phyloP scores from a whole-genome alignment of 164 flowering plant species.

The Paratinospora sagittata region DNA sequence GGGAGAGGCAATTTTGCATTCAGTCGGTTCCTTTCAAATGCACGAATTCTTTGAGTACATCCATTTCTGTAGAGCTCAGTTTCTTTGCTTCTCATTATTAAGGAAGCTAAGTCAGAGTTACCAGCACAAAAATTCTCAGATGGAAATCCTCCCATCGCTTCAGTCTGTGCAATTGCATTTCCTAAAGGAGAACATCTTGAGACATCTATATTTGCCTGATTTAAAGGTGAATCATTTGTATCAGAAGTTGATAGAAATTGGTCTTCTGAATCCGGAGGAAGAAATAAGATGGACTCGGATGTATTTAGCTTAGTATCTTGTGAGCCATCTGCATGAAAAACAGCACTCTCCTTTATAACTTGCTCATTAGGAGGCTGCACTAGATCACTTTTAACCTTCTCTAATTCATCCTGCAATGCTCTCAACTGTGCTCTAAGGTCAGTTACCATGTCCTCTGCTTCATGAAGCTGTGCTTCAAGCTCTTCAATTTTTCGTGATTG shows the following conservation, averaged over 20 bases:
- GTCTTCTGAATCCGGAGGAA: constrained; percentile 16
- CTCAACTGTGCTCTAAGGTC: constrained; percentile 66
- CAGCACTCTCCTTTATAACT: constrained; percentile 8
- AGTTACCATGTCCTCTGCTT: constrained; percentile 69
- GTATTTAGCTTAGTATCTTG: constrained; percentile 19
- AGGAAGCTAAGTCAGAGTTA: constrained; percentile 51
- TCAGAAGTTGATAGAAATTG: constrained; percentile 19
- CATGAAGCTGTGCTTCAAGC: constrained; percentile 83
- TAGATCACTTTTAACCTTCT: constrained; percentile 25
- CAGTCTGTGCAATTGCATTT: constrained; percentile 9
- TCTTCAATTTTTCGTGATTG: constrained; percentile 66
- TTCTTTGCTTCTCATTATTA: constrained; percentile 56
- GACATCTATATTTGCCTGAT: constrained; percentile 18
- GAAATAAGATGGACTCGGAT: constrained; percentile 16
- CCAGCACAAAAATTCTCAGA: constrained; percentile 20
- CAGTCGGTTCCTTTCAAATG: constrained; percentile 43
- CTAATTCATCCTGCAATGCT: constrained; percentile 47
- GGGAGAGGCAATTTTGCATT: constrained; percentile 34
- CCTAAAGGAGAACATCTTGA: constrained; percentile 12
- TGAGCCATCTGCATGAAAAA: constrained; percentile 14
- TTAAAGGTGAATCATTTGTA: constrained; percentile 13
- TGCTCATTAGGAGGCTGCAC: constrained; percentile 19
- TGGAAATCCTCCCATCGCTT: constrained; percentile 14
- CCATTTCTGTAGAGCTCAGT: constrained; percentile 59
- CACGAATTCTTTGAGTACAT: constrained; percentile 73